Evolutionary conservation across 805 yeast species (phyloP), one percentile per base, ranked within the genome.

Genomic region (Saturnispora hagleri): DNA sequence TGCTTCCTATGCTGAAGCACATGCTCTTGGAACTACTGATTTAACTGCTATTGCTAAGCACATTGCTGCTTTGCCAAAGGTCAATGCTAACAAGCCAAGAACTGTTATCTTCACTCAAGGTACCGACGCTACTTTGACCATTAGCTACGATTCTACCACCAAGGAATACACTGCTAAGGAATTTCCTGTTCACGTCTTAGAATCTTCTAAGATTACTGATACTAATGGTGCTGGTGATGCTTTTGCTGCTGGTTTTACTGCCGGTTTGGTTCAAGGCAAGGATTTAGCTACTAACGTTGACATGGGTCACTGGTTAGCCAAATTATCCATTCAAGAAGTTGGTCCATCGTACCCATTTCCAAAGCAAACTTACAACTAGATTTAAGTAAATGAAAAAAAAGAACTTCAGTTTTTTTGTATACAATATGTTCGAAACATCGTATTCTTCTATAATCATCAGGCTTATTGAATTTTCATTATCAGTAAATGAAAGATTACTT

Each of bases 161-260:
- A 79, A 77, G 52, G 67, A 76, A 40, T 75, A 71, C 59, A 69
- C 68, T 24, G 70, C 76, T 55, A 70, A 75, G 56, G 75, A 73
- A 64, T 82, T 68, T 75, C 75, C 84, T 48, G 96, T 93, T 51
- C 85, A 80, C 60, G 79, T 83, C 53, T 79, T 93, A 64, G 85
- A 79, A 42, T 61, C 79, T 44, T 70, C 76, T 45, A 76, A 84
- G 70, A 77, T 93, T 55, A 82, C 77, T 53, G 99, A 93, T 75
- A 88, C 98, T 64, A 93, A 91, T 74, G 99, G 99, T 74, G 98
- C 98, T 46, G 98, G 98, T 70, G 97, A 91, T 68, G 97, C 97
- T 13, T 91, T 91, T 66, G 98, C 97, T 52, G 95, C 93, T 63
- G 98, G 98, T 53, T 90, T 91, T 70, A 71, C 89, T 57, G 96